Evolutionary conservation across 805 yeast genomes (phyloP), one percentile per base, ranked within the genome.

Genomic region (Metschnikowia henanensis): DNA sequence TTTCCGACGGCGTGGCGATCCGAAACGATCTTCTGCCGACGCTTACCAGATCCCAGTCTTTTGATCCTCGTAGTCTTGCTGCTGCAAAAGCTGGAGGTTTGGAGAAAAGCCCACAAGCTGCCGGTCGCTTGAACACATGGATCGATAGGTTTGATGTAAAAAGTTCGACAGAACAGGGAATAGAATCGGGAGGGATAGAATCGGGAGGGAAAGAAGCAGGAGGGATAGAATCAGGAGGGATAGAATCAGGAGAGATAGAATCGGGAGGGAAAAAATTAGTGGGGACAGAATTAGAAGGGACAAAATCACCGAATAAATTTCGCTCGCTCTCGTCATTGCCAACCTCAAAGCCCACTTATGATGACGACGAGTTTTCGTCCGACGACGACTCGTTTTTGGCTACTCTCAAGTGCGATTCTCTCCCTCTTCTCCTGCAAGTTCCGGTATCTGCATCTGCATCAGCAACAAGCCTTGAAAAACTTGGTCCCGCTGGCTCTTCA

Each of bases 21-120:
- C 36, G 42, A n/a, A 3, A 38, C 10, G 53, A 52, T 10, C 31
- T 29, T 15, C 59, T 70, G 8, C 76, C 76, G 2, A 56, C 67
- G 12, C 51, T 75, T 9, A 46, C 47, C 33, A 61, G 77, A 41
- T 56, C 75, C 19, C 70, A 66, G 45, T 67, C 76, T 0, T 56
- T 64, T 39, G 73, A 53, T 17, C 52, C 51, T n/a, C 48, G 48
- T 12, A 36, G 39, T 13, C 26, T 34, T 39, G 17, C 40, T 22
- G 32, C 37, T 30, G 7, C 16, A 6, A n/a, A 17, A 25, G 23
- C n/a, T 29, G 18, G 13, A 18, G 7, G 4, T 21, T 15, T 12
- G 67, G 23, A 43, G 52, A 28, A 54, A 41, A 13, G 5, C 5
- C n/a, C 35, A 3, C n/a, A 19, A 18, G 5, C n/a, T 7, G 41